These are phyloP conservation scores for Sphenostylis stenocarpa DNA, from an alignment of 306 rosid genomes.

Conservation along the genomic window DNA sequence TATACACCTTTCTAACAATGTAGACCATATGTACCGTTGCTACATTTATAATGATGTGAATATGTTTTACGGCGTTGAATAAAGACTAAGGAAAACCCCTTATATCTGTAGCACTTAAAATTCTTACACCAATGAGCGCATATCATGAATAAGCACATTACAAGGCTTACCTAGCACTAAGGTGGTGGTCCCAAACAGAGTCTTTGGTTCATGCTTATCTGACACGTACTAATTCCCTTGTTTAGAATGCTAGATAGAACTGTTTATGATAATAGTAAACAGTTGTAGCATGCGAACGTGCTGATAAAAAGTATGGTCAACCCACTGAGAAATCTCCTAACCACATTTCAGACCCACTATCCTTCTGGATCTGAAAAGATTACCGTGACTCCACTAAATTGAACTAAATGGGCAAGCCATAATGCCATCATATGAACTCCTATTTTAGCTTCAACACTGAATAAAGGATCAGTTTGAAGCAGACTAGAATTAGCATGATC, in stretches of 20 bases:
- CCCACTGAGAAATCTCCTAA: not conserved
- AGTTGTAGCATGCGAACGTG: not conserved
- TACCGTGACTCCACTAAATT: not conserved
- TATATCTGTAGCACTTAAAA: not conserved
- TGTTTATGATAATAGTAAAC: not conserved
- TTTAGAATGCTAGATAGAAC: not conserved
- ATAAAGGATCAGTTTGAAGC: not conserved
- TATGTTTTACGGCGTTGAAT: no score
- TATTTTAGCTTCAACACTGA: not conserved
- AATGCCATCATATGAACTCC: not conserved
- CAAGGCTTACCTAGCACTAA: not conserved
- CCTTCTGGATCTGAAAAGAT: not conserved
- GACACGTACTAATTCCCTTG: not conserved
- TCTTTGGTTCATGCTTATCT: not conserved
- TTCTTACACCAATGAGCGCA: not conserved
- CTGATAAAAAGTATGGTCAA: not conserved
- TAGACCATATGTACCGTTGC: no score
- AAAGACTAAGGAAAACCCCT: not conserved
- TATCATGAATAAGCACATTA: not conserved
- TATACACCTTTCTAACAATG: no score
- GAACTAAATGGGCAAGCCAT: not conserved
- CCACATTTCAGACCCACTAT: not conserved
- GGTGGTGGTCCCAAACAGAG: not conserved
- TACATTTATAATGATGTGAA: no score
- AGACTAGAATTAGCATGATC: not conserved